A percentile compares a stretch with the other conserved stretches of the same genome.
Evolutionary conservation across 2,329 filamentous ascomycete genomes (phyloP).

Genomic region (Talaromyces pinophilus): DNA sequence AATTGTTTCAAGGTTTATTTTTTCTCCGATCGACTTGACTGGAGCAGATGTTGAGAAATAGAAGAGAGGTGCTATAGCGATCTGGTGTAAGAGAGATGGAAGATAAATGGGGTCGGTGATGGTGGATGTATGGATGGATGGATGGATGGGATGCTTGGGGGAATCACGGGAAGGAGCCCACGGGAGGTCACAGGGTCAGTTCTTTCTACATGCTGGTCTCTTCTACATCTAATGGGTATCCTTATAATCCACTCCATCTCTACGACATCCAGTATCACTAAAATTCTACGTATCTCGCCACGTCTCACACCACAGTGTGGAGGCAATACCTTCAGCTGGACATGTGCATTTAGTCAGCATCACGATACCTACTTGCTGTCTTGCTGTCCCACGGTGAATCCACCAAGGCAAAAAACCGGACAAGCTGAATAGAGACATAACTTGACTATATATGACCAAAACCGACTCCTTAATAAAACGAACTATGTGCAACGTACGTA

Average conservation of each 20-base stretch:
- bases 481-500: too few relatives aligned
- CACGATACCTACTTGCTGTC: not conserved
- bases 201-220: not conserved
- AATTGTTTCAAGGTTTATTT: not conserved
- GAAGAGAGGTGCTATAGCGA: not conserved
- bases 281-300: not conserved
- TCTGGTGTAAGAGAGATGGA: not conserved
- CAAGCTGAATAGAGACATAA: not conserved
- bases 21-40: conserved; percentile 7
- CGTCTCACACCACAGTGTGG: not conserved
- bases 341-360: conserved; percentile 10
- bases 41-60: not conserved
- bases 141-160: not conserved
- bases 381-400: not conserved
- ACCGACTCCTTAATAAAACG: not conserved
- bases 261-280: not conserved
- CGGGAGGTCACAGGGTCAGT: conserved; percentile 16
- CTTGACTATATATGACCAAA: not conserved
- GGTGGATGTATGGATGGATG: not conserved
- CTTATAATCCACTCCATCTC: not conserved
- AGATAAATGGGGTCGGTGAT: not conserved
- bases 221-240: not conserved
- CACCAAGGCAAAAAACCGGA: not conserved
- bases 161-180: conserved; percentile 19
- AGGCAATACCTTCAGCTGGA: conserved; percentile 7